These are phyloP conservation scores for Oemleria cerasiformis DNA, from an alignment of 306 rosid species.

Conservation along the genomic window DNA sequence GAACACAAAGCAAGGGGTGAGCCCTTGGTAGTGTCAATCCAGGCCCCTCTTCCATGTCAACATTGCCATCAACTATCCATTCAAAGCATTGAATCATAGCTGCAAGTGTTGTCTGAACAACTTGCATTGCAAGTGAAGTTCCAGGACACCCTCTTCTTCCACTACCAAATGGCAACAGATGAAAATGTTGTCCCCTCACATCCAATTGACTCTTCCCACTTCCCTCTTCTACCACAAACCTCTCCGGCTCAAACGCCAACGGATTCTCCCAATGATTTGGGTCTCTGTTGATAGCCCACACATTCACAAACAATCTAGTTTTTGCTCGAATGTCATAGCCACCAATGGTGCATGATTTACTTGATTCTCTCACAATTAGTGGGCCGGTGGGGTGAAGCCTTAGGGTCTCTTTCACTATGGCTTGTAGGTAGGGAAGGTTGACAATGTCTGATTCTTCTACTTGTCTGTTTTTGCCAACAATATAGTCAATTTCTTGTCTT, in stretches of 20 bases:
- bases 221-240: conserved; percentile 42
- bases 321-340: conserved; percentile 71
- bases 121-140: conserved; percentile 63
- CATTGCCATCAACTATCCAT: conserved; percentile 42
- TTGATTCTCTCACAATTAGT: conserved; percentile 53
- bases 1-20: conserved; percentile 48
- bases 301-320: conserved; percentile 59
- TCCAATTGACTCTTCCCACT: conserved; percentile 31
- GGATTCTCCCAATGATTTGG: conserved; percentile 69
- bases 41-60: conserved; percentile 60
- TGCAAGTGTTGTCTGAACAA: conserved; percentile 57
- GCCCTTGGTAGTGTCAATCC: conserved; percentile 68
- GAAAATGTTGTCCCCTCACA: conserved; percentile 52
- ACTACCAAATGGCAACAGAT: conserved; percentile 66
- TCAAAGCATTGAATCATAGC: conserved; percentile 81
- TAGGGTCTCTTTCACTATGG: conserved; percentile 74
- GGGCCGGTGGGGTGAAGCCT: conserved; percentile 89
- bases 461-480: conserved; percentile 48
- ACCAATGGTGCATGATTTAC: conserved; percentile 34
- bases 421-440: conserved; percentile 71
- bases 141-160: conserved; percentile 92
- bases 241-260: conserved; percentile 66
- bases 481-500: conserved; percentile 51
- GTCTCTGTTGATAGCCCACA: conserved; percentile 86
- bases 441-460: conserved; percentile 62